Evolutionary conservation across 306 rosid genomes (phyloP).

Genomic region (Abrus precatorius): DNA sequence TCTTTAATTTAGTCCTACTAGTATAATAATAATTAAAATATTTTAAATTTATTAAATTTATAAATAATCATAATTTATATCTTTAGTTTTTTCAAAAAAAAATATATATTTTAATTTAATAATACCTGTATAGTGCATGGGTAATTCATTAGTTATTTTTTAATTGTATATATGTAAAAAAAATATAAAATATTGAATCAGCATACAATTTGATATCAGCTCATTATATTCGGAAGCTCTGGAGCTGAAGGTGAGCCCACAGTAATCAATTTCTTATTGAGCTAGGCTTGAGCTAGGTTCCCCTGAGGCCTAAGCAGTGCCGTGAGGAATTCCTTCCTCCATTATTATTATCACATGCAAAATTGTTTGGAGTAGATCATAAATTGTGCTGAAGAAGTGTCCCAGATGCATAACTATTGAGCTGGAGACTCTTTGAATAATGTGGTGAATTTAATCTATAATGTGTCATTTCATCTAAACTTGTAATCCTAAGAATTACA

Average conservation of each 20-base stretch:
- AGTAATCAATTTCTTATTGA: not conserved
- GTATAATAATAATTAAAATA: no score
- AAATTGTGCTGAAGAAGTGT: slow-evolving; percentile 27
- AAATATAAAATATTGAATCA: not conserved
- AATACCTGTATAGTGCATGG: no score
- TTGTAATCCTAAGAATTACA: not conserved
- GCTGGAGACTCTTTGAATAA: slow-evolving; percentile 3
- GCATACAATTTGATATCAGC: not conserved
- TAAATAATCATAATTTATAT: no score
- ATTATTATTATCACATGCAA: not conserved
- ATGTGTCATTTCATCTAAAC: slow-evolving; percentile 16
- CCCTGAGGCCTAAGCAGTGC: not conserved
- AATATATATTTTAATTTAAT: no score
- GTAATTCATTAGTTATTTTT: not conserved
- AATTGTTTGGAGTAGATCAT: slow-evolving; percentile 6
- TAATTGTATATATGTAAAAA: not conserved
- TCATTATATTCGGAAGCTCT: not conserved
- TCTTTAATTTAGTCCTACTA: no score
- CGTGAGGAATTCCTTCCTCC: not conserved
- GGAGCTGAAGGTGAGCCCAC: slow-evolving; percentile 5
- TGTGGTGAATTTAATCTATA: not conserved
- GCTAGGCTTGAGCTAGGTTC: not conserved
- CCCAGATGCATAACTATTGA: not conserved
- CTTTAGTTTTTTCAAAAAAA: no score
- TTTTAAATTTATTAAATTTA: no score